Evolutionary conservation across 2,329 filamentous ascomycete genomes (phyloP).

Genomic region (Pestalotiopsis sp.): DNA sequence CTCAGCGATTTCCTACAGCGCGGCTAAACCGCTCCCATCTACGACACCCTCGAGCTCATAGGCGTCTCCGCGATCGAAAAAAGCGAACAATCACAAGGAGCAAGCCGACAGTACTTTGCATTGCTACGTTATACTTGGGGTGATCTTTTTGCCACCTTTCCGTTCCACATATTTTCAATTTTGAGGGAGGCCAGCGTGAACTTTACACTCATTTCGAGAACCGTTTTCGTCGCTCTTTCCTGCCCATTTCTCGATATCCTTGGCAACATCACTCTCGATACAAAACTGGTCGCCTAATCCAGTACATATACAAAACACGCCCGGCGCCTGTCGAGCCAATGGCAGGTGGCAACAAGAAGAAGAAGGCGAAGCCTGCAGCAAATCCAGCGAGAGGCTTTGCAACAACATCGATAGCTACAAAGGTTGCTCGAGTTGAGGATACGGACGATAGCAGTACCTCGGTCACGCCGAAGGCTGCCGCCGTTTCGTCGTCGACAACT

Average conservation of each 20-base stretch:
- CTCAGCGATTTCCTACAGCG: background rate
- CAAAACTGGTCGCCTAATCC: background rate
- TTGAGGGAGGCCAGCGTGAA: background rate
- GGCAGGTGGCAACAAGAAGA: constrained; percentile 69
- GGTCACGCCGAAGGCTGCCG: constrained; percentile 24
- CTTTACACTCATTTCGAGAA: background rate
- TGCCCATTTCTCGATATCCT: background rate
- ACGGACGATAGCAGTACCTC: constrained; percentile 30
- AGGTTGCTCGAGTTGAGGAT: constrained; percentile 50
- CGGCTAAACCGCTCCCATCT: background rate
- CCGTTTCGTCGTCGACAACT: constrained; percentile 32
- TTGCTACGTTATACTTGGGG: background rate
- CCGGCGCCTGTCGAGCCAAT: background rate
- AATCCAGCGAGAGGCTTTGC: constrained; percentile 93
- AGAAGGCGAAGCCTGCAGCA: constrained; percentile 87
- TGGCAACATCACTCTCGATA: background rate
- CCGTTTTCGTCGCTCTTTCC: background rate
- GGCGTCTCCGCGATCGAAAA: background rate
- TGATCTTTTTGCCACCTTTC: background rate
- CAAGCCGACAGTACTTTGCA: background rate
- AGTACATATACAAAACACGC: background rate
- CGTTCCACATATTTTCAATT: background rate
- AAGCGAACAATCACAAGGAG: background rate
- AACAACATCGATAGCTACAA: constrained; percentile 89
- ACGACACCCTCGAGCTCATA: background rate